Evolutionary conservation across 1,284 basidiomycete genomes (phyloP).

Genomic region (Tremellales sp.): DNA sequence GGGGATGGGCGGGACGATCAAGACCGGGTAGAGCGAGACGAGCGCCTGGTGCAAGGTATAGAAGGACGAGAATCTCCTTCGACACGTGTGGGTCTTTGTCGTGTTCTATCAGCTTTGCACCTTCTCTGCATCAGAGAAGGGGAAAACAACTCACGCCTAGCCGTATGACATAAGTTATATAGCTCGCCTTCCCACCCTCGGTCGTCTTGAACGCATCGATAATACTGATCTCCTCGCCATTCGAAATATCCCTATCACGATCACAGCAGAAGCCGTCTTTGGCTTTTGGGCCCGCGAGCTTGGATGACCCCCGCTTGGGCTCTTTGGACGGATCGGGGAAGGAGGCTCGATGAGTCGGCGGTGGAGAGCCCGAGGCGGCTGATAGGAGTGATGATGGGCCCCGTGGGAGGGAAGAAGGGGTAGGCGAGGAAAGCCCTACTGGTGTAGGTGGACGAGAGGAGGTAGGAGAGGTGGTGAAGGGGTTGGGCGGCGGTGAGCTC

Average conservation of each 20-base stretch:
- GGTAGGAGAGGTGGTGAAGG: slow-evolving; percentile 17
- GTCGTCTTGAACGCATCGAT: slow-evolving; percentile 92
- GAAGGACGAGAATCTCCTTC: slow-evolving; percentile 95
- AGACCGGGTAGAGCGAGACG: slow-evolving; percentile 84
- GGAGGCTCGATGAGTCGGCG: slow-evolving; percentile 43
- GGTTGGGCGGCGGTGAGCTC: slow-evolving; percentile 18
- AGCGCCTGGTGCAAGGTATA: slow-evolving; percentile 84
- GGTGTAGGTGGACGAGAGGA: slow-evolving; percentile 1
- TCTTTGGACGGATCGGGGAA: slow-evolving; percentile 45
- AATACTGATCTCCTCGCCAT: slow-evolving; percentile 55
- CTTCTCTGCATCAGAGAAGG: neutral
- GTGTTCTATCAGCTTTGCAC: neutral
- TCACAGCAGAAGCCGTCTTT: slow-evolving; percentile 47
- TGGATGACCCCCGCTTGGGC: slow-evolving; percentile 28
- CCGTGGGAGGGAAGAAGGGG: slow-evolving; percentile 8
- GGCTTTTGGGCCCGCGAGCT: slow-evolving; percentile 38
- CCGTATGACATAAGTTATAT: slow-evolving; percentile 91
- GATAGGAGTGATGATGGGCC: slow-evolving; percentile 31
- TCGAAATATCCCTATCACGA: slow-evolving; percentile 40
- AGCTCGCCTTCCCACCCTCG: slow-evolving; percentile 76
- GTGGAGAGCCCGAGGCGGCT: slow-evolving; percentile 41
- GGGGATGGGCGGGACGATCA: slow-evolving; percentile 97
- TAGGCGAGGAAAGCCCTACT: slow-evolving; percentile 3
- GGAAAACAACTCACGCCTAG: slow-evolving; percentile 67
- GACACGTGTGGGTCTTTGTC: slow-evolving; percentile 69